Evolutionary conservation across 2,329 filamentous ascomycete species (phyloP), one percentile per base, ranked within the genome.

Genomic region (Aspergillus neotritici): DNA sequence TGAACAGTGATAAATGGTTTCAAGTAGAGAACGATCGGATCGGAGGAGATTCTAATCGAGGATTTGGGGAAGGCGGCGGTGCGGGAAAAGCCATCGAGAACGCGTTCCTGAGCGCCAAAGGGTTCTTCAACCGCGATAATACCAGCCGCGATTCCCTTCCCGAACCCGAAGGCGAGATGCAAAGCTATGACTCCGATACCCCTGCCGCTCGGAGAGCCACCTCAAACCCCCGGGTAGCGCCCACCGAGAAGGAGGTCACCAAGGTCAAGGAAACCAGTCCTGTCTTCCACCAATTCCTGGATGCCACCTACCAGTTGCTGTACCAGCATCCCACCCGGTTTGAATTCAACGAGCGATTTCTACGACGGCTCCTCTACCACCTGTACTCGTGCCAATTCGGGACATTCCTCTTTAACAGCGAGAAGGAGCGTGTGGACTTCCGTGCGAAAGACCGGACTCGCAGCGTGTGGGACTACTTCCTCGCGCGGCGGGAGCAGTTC

Each of bases 241-340:
- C 60, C 28, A 70, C 75, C 34, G 77, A 83, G 44, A 78, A 79
- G 52, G 81, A 87, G 54, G 78, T 82, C 8, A 96, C 89, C 1
- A 68, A 67, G 41, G 82, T 83, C n/a, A 93, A 87, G 54, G 93
- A 97, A 70, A 86, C 94, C 29, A 94, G 89, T 47, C 93, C 93
- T 0, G 87, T 98, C 16, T 98, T 98, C 66, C 93, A 98, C 58
- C 93, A 98, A 61, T 98, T 97, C 66, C 78, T 98, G 8, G 93
- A 97, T 60, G 89, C 88, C 31, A 88, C 87, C 1, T 97, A 93
- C 62, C 93, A 98, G 64, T 75, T 98, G 21, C 70, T 94, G 16
- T 77, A 86, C 48, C 93, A 97, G 62, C 75, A 91, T 56, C 89
- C 89, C 0, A 86, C 81, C 5, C 84, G 90, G 0, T 98, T 98